Evolutionary conservation across 2,329 filamentous ascomycete genomes (phyloP), one percentile per base, ranked within the genome.

Genomic region (Stachybotrys chartarum): DNA sequence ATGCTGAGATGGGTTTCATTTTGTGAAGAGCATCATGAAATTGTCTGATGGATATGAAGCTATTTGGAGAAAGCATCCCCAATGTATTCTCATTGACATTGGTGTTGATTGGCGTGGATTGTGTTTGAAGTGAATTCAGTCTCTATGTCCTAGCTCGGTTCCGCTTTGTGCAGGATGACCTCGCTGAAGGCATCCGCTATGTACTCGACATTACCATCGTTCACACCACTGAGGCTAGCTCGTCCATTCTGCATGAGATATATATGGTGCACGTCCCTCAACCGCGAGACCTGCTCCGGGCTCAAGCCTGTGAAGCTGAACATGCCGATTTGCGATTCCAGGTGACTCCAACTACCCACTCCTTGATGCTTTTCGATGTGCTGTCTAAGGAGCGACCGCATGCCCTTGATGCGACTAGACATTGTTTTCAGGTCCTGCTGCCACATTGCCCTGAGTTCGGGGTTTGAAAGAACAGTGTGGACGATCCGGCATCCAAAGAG

Each of bases 271-370:
- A 30, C 32, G 2, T 50, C 35, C 31, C 39, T 49, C 35, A 56
- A 17, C 32, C 30, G 30, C 14, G 10, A 8, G 2, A 75, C 68
- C 44, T 73, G 67, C 35, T 64, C 58, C 10, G 59, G 50, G 7
- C 51, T 61, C 51, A 75, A 56, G 0, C 72, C 70, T 0, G 72
- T 72, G 56, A 69, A 72, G 6, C 63, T 66, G 55, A 75, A 75
- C 72, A 76, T 74, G 8, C 72, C 73, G 53, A 70, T 70, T 65
- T 75, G 65, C 3, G 35, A 51, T 32, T 55, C 46, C 30, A 73
- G 55, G 53, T 69, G 65, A 1, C 57, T 57, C 72, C 68, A 73
- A 39, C 60, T 55, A 1, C 68, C 68, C 4, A 61, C 61, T 3
- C 63, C 66, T 7, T 54, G 55, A 12, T 61, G 54, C 18, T 56